Base-by-base conservation (phyloP, 1,284 basidiomycete species). In the Rhodofomes roseus region DNA sequence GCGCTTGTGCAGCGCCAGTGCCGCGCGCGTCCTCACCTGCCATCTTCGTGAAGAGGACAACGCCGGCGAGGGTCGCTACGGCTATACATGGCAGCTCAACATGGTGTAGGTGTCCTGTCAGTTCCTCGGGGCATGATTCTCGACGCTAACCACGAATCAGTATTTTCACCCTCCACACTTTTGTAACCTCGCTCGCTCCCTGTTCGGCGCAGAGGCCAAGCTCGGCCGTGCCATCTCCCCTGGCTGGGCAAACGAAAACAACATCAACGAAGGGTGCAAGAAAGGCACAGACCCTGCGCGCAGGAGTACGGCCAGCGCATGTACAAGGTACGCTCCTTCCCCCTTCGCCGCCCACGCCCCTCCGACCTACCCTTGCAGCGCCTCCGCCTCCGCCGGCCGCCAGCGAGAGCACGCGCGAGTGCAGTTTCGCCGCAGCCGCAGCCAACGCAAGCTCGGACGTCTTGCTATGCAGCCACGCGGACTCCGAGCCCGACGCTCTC, bases 141-240 rank as follows among this genome's bases (percentile, higher is more conserved):
- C n/a, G n/a, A n/a, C n/a, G n/a, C n/a, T n/a, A n/a, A n/a, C n/a
- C n/a, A n/a, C n/a, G n/a, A n/a, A n/a, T n/a, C n/a, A n/a, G n/a
- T n/a, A n/a, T n/a, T n/a, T n/a, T n/a, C n/a, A n/a, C n/a, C n/a
- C n/a, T n/a, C n/a, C n/a, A n/a, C n/a, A n/a, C n/a, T n/a, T n/a
- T n/a, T n/a, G n/a, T n/a, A n/a, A n/a, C n/a, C 56, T 79, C 92
- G 0, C 82, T 96, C 27, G 81, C 90, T 0, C 93, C 1, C 75
- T 97, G 51, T 87, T 96, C 54, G 93, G 94, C 0, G 89, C 87
- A 12, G 95, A 95, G 68, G 68, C 79, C 43, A 81, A 81, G 34
- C 71, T 79, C 22, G 81, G 78, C 44, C 79, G 79, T 52, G 81
- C 86, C 9, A 81, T 90, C 5, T 66, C 74, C n/a, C 1, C 75